Base-by-base conservation (phyloP, 2,329 filamentous ascomycete genomes). In the Neocucurbitaria cava region DNA sequence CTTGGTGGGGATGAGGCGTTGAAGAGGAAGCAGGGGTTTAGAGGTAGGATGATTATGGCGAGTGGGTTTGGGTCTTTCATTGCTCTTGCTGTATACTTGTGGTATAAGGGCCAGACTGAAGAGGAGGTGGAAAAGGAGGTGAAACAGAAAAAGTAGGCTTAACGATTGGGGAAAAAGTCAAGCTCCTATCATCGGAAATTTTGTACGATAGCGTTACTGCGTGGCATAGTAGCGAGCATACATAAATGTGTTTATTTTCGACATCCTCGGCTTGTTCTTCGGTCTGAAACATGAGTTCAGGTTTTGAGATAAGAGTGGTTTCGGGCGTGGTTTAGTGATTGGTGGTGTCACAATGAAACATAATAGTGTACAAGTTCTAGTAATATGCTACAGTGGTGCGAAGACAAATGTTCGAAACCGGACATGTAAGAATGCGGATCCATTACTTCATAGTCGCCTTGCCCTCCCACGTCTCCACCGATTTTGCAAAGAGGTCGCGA, bases 401-500 rank as follows among this genome's bases (percentile, higher is more conserved):
- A 11, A 44, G 33, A 47, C 31, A 36, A 26, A 8, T 24, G 31
- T 45, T 44, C 44, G 23, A 36, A 1, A 15, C 38, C 13, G n/a
- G n/a, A 23, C n/a, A 46, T 41, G n/a, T 10, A 21, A 23, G 38
- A 24, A 6, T 23, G 20, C 4, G 11, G 38, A 21, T 7, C 21
- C 31, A 33, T 49, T 44, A 57, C 20, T 59, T 54, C 47, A 64
- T 56, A 28, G 51, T 65, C 9, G 49, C 64, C 33, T 63, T 67
- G 1, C 47, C 50, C 24, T 66, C 53, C 48, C 70, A 81, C 13
- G 72, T 74, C 52, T 66, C 51, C 1, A 80, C 71, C 4, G 80
- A 88, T 36, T 84, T 77, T 52, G 83, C 81, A 74, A 99, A 99
- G 78, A 99, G 78, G 54, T 90, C 87, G 59, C 89, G 86, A 66